These are phyloP conservation scores for Hirsutella rhossiliensis DNA, from an alignment of 2,329 filamentous ascomycete species.

Conservation along the genomic window DNA sequence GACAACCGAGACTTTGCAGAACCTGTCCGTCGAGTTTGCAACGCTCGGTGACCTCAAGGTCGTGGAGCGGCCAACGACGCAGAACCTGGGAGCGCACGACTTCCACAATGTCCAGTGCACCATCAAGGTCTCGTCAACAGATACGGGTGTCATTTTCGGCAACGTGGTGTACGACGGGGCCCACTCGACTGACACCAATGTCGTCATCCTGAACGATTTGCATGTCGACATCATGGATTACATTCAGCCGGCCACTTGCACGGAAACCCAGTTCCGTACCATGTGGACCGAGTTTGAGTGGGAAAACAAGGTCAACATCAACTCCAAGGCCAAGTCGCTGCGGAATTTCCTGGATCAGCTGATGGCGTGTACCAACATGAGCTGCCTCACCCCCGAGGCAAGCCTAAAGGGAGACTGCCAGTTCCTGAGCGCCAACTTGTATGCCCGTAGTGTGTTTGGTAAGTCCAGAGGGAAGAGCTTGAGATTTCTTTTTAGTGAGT, in stretches of 20 bases:
- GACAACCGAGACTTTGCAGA: constrained; percentile 90
- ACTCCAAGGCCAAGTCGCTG: constrained; percentile 86
- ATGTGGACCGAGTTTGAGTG: constrained; percentile 99
- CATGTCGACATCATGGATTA: constrained; percentile 99
- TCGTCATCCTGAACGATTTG: constrained; percentile 95
- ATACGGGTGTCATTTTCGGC: constrained; percentile 96
- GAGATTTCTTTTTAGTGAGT: neutral
- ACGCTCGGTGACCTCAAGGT: constrained; percentile 96
- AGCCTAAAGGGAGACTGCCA: constrained; percentile 96
- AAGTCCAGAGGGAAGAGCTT: constrained; percentile 32
- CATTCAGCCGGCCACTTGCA: constrained; percentile 92
- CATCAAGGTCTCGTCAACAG: constrained; percentile 95
- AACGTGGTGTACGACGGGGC: constrained; percentile 96
- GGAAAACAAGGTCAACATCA: constrained; percentile 99
- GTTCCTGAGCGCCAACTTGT: constrained; percentile 93
- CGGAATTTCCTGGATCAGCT: constrained; percentile 86
- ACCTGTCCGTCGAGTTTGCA: constrained; percentile 96
- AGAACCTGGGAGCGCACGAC: constrained; percentile 89
- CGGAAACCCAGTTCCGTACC: constrained; percentile 96
- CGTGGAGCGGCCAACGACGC: constrained; percentile 88
- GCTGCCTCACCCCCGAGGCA: constrained; percentile 89
- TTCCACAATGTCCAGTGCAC: constrained; percentile 98
- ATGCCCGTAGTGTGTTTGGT: constrained; percentile 97
- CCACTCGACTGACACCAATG: constrained; percentile 84
- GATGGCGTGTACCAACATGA: constrained; percentile 99